Evolutionary conservation across 495 filamentous ascomycete species (phyloP).

Genomic region (Aspergillus mulundensis): DNA sequence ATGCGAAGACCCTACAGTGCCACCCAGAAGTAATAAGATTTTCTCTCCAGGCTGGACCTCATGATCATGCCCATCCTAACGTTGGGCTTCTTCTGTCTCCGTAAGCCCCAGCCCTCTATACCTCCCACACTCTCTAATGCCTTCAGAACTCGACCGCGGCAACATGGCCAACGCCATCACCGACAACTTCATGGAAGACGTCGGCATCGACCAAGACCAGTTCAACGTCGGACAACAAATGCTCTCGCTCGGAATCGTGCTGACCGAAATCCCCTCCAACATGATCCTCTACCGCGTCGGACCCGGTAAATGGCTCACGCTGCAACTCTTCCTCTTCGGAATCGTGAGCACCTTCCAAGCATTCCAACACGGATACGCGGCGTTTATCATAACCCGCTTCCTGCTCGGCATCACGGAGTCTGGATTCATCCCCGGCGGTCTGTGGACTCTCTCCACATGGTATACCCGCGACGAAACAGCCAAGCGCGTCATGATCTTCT

Average conservation of each 20-base stretch:
- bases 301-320: constrained; percentile 50
- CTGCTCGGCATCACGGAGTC: constrained; percentile 41
- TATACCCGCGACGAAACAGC: constrained; percentile 6
- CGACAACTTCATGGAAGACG: constrained; percentile 47
- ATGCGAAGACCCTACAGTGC: neutral
- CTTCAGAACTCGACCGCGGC: constrained; percentile 44
- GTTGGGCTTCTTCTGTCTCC: constrained; percentile 10
- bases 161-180: constrained; percentile 49
- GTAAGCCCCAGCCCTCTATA: neutral
- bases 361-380: constrained; percentile 47
- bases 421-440: constrained; percentile 4
- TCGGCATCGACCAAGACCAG: constrained; percentile 52
- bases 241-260: constrained; percentile 51
- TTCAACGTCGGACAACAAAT: constrained; percentile 55
- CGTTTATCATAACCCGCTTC: constrained; percentile 49
- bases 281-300: constrained; percentile 52
- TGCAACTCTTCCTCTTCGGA: constrained; percentile 56
- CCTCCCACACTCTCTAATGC: neutral
- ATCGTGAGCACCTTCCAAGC: constrained; percentile 56
- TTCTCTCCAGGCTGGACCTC: constrained; percentile 7
- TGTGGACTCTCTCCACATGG: constrained; percentile 13
- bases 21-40: neutral
- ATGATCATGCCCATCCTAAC: constrained; percentile 15
- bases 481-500: constrained; percentile 11
- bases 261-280: constrained; percentile 57